Base-by-base conservation (phyloP, 768 basidiomycete species). In the Epithele typhae region DNA sequence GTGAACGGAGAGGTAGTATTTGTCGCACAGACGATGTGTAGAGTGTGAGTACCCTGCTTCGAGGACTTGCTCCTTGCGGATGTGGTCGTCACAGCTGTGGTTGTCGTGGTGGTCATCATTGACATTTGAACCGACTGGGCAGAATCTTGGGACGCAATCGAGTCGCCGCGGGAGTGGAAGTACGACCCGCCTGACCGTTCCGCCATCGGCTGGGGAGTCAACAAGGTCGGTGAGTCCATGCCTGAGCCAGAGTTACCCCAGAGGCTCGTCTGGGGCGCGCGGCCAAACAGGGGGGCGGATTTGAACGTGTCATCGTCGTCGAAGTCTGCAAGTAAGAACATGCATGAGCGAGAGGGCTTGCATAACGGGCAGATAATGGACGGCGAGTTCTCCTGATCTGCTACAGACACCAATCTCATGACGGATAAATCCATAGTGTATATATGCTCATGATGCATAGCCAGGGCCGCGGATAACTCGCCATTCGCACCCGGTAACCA, bases 91-190 rank as follows among this genome's bases (percentile, higher is more conserved):
- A n/a, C n/a, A n/a, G n/a, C n/a, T n/a, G n/a, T n/a, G n/a, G n/a
- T n/a, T n/a, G n/a, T n/a, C n/a, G n/a, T n/a, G n/a, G n/a, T n/a
- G n/a, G n/a, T n/a, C n/a, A n/a, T n/a, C n/a, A n/a, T n/a, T n/a
- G n/a, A n/a, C n/a, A n/a, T n/a, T 18, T 71, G 77, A 15, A 70
- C 70, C 15, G 88, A 89, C 49, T 76, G 70, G 17, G 73, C 68
- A 5, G 90, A 92, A 59, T 89, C 86, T 46, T 87, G 78, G 1
- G 90, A 92, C 3, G 87, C 74, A 18, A 77, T 74, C 9, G 90
- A 92, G 61, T 90, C 87, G n/a, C 78, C 83, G 44, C 90, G 75
- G 18, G 77, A 66, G 64, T 92, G 90, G 30, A 88, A 89, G 64
- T 80, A 85, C 52, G 73, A 75, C 56, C 76, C 70, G 43, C 86